Base-by-base conservation (phyloP, 768 basidiomycete genomes). In the Agaricus sinodeliciosus region DNA sequence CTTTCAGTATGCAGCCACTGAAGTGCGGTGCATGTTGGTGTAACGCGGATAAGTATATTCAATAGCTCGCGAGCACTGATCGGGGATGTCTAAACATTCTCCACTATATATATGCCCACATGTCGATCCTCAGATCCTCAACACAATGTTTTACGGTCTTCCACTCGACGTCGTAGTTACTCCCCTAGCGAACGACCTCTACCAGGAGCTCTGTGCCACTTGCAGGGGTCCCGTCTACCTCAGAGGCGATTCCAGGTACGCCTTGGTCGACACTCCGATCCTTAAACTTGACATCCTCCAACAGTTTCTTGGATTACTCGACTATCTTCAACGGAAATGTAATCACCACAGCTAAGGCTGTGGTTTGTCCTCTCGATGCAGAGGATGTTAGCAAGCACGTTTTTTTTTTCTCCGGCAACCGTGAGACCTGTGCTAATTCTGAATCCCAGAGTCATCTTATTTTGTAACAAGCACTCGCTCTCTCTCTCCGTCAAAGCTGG, bases 401-500 rank as follows among this genome's bases (percentile, higher is more conserved):
- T n/a, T 15, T 25, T 15, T 25, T 37, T 48, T 26, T 11, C 26
- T 18, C 22, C 25, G 18, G 13, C 39, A 19, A 36, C 22, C 22
- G 43, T 28, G 13, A 18, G 22, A 13, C 3, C 8, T 12, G 19
- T 35, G 47, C 54, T 39, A 43, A 51, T 49, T 18, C 50, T 55
- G 28, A 6, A 22, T 26, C 25, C 9, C 51, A 91, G 89, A 60
- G 73, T 81, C 51, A 67, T 95, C 53, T 58, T 77, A 11, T 93
- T 94, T 66, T 94, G 91, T 62, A 68, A 64, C n/a, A 79, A 81
- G 49, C 75, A 92, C 61, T 68, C 69, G 0, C 70, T 94, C 2
- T 82, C 85, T 9, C 79, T 87, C 4, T 92, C 90, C 8, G 78
- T 93, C 60, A 93, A 91, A 64, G 87, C 90, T 1, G 94, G 94